Evolutionary conservation across 2,329 filamentous ascomycete species (phyloP), one percentile per base, ranked within the genome.

Genomic region (Phoma sp.): DNA sequence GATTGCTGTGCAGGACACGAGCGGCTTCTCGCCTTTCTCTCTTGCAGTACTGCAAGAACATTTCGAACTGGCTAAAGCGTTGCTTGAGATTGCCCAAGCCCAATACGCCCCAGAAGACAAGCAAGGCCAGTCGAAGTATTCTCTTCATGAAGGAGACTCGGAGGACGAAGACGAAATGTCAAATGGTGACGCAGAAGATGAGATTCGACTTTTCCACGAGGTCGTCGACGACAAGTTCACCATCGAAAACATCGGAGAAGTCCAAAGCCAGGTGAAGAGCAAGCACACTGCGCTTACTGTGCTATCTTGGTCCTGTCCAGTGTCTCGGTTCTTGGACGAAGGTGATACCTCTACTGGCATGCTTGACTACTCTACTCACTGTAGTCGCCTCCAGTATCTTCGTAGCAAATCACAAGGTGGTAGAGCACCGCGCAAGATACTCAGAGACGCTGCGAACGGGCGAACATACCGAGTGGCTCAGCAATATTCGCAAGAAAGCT

Each of bases 211-310:
- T 6, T 70, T 73, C 20, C 66, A 80, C 14, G 82, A 87, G 54
- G 78, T 87, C 33, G 76, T 91, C 23, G 83, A 88, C 60, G 84
- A 88, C 11, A 79, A 83, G 29, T 91, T 90, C 69, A 95, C 91
- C 0, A 83, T 93, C 46, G 89, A 95, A 14, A 86, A 91, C 61
- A 81, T 95, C 52, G 89, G 89, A 0, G 83, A 90, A 59, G 79
- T 89, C 4, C 84, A 84, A 0, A 87, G 83, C 66, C 81, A 88
- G 49, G 88, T 92, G 53, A 87, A 90, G 67, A 90, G 88, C 51
- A 75, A 79, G 14, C 74, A 82, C 7, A 80, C 80, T 29, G 87
- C 91, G 2, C 67, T 83, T 1, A 59, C 72, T 0, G 71, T 90
- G 50, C 71, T 92, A 5, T 60, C 67, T 4, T 78, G 60, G 54